Evolutionary conservation across 2,329 filamentous ascomycete species (phyloP), one percentile per base, ranked within the genome.

Genomic region (Beauveria rudraprayagi): DNA sequence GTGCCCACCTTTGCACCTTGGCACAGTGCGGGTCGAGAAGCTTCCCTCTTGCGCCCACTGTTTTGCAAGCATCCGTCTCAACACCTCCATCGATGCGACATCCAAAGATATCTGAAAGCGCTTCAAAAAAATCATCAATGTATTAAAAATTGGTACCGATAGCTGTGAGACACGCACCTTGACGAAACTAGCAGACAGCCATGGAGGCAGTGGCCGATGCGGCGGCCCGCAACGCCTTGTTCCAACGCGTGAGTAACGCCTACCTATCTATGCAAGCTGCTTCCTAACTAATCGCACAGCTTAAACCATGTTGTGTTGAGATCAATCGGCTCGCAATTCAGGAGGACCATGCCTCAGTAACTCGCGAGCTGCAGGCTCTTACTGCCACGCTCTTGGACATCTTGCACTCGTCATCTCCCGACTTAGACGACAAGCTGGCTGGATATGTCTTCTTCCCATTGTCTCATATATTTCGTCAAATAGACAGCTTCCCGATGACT

Each of bases 371-470:
- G 51, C 70, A 76, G 28, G 70, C 74, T 8, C 75, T 83, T 28
- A 77, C 76, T 2, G 70, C 72, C 26, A 74, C 79, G 61, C 71
- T 86, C 3, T 72, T 78, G 34, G 64, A 65, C 24, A 71, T 83
- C n/a, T 72, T 86, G 5, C 69, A 77, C 50, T 69, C 70, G 37
- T 80, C 80, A 67, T 72, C 77, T 3, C 70, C 76, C 2, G 76
- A 77, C 0, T 72, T 97, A 19, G 91, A 97, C 71, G 82, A 87
- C 57, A 93, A 92, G 71, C 77, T 97, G 19, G 91, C 92, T 16
- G 92, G 97, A 76, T 99, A 97, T 78, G 83, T 90, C 69, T 97
- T 97, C 78, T 96, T 97, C 64, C 94, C 94, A 0, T 78, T 99
- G 0, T 92, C 91, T 0, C 89, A 94, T 67, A 85, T 97, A 44